Conservation (phyloP, 1,284 basidiomycete species). For the Sutorius eximius region DNA sequence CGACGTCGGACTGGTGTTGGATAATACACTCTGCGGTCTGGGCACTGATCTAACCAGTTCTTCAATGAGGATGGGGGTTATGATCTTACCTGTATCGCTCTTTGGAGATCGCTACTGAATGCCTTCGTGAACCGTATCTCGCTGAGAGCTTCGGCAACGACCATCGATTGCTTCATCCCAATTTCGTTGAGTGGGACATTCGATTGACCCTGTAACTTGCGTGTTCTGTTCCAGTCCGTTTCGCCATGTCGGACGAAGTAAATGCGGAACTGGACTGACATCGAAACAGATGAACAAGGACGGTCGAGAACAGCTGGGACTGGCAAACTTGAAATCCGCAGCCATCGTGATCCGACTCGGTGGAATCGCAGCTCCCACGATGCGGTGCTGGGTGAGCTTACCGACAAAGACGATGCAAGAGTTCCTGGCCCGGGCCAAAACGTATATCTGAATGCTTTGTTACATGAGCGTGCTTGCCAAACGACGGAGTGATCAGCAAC, state of each 20-base stretch:
- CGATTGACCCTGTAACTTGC: slow-evolving; percentile 66
- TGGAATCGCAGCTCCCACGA: not conserved
- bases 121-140: slow-evolving; percentile 48
- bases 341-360: not conserved
- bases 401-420: no score
- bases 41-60: not conserved
- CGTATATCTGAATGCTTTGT: no score
- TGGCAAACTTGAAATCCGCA: not conserved
- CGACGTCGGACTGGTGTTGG: slow-evolving; percentile 45
- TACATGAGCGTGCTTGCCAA: no score
- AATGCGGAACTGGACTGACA: slow-evolving; percentile 37
- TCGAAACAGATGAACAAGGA: not conserved
- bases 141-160: not conserved
- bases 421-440: not conserved
- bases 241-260: slow-evolving; percentile 72
- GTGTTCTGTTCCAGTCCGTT: slow-evolving; percentile 57
- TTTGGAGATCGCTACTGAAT: slow-evolving; percentile 60
- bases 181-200: slow-evolving; percentile 61
- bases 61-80: not conserved
- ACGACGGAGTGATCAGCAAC: not conserved
- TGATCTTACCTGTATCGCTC: slow-evolving; percentile 55
- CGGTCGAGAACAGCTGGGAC: not conserved
- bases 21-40: slow-evolving; percentile 66
- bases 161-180: slow-evolving; percentile 47
- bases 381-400: no score